Evolutionary conservation across 2,329 filamentous ascomycete species (phyloP).

Genomic region (Metarhizium sp.): DNA sequence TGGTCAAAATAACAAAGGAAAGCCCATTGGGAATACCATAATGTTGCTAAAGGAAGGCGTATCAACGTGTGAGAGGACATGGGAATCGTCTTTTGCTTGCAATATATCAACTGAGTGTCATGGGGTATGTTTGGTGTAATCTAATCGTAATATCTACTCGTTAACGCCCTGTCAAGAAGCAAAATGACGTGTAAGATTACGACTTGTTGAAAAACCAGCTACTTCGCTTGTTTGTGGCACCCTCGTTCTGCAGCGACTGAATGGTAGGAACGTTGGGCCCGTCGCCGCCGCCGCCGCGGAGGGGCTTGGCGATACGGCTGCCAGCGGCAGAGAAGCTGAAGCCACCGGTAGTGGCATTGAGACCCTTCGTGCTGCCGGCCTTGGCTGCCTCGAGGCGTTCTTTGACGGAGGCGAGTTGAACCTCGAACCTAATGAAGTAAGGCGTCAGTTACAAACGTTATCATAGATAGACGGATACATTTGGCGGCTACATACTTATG

Average conservation of each 20-base stretch:
- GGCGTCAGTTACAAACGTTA: not conserved
- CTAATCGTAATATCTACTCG: constrained; percentile 8
- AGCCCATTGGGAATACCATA: not conserved
- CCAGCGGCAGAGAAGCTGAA: constrained; percentile 62
- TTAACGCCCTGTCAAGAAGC: constrained; percentile 2
- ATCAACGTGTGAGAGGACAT: constrained; percentile 6
- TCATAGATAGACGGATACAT: not conserved
- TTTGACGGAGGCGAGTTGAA: constrained; percentile 93
- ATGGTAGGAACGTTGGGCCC: constrained; percentile 45
- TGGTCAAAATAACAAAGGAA: not conserved
- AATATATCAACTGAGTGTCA: not conserved
- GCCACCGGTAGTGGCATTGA: constrained; percentile 56
- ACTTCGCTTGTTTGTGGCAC: constrained; percentile 50
- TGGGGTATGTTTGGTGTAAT: constrained; percentile 7
- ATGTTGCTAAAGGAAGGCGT: not conserved
- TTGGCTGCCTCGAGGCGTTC: constrained; percentile 95
- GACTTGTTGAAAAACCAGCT: constrained; percentile 68
- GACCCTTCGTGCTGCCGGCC: constrained; percentile 76
- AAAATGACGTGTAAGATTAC: constrained; percentile 13
- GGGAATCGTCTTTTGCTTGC: not conserved
- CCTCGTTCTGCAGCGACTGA: constrained; percentile 47
- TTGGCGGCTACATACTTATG: constrained; percentile 63
- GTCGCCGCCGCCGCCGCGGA: constrained; percentile 49
- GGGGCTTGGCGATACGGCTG: constrained; percentile 60
- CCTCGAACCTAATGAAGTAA: constrained; percentile 65